These are phyloP conservation scores for Thymus mandschuricus DNA, from an alignment of 257 asterid species.

Conservation along the genomic window DNA sequence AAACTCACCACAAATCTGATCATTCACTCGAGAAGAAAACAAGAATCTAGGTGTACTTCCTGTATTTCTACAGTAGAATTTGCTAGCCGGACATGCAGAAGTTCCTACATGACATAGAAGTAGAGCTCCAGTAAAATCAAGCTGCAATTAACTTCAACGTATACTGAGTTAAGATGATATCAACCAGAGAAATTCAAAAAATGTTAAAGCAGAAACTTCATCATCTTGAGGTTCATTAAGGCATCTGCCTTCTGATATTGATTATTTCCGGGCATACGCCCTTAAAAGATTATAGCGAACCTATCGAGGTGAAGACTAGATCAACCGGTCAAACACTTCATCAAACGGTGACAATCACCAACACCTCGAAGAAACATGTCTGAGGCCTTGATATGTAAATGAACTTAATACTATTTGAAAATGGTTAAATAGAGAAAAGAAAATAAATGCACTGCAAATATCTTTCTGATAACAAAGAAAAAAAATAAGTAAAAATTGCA, in stretches of 20 bases:
- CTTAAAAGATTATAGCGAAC: neutral
- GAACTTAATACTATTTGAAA: too few relatives aligned
- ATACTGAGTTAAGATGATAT: conserved; percentile 13
- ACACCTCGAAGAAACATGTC: neutral
- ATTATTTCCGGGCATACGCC: neutral
- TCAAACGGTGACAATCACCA: neutral
- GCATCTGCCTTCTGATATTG: neutral
- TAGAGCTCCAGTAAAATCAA: conserved; percentile 14
- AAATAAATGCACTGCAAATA: neutral
- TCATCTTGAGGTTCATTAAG: conserved; percentile 12
- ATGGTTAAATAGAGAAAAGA: neutral
- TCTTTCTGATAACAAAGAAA: neutral
- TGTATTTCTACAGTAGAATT: conserved; percentile 80
- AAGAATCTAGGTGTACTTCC: conserved; percentile 86
- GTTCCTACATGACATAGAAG: conserved; percentile 59
- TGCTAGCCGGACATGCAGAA: conserved; percentile 89
- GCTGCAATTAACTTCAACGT: conserved; percentile 14
- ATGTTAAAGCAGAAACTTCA: neutral
- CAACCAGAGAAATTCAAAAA: neutral
- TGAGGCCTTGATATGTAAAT: neutral
- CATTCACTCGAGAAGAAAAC: conserved; percentile 88
- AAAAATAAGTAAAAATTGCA: neutral
- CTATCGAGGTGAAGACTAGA: neutral
- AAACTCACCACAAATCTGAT: conserved; percentile 78
- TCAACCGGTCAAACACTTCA: neutral